Conservation (phyloP, 116 monocot species). For the Cymodocea nodosa region DNA sequence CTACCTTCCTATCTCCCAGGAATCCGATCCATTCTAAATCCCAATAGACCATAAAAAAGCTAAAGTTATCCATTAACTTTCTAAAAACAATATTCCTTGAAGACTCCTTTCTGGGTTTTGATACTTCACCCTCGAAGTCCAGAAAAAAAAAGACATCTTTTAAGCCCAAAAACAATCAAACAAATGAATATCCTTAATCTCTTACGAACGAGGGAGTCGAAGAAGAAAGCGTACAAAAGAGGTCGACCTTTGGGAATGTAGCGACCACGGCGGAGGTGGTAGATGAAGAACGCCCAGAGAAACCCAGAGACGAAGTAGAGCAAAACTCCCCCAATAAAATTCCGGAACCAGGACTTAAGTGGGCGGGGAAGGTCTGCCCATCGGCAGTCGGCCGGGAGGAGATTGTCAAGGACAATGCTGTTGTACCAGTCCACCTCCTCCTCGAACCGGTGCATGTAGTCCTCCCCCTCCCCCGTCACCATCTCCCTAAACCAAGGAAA, state of each 20-base stretch:
- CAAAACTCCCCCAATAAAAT: conserved; percentile 65
- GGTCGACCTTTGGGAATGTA: conserved; percentile 79
- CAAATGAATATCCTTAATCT: too few relatives aligned
- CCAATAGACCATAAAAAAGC: too few relatives aligned
- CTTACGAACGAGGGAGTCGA: too few relatives aligned
- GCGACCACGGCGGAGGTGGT: conserved; percentile 69
- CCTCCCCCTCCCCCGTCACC: conserved; percentile 4
- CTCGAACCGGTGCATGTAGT: conserved; percentile 50
- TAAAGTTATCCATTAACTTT: too few relatives aligned
- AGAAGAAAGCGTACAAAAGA: neutral
- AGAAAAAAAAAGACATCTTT: too few relatives aligned
- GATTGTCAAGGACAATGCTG: conserved; percentile 46
- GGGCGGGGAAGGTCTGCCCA: conserved; percentile 52
- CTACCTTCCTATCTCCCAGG: too few relatives aligned
- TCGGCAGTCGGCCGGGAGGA: conserved; percentile 25
- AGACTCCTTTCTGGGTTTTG: too few relatives aligned
- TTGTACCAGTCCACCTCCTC: conserved; percentile 75
- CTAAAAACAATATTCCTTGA: too few relatives aligned
- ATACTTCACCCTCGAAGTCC: too few relatives aligned
- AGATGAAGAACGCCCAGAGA: conserved; percentile 83
- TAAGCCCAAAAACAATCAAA: too few relatives aligned
- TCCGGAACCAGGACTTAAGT: conserved; percentile 63
- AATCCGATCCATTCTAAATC: too few relatives aligned
- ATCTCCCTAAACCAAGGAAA: too few relatives aligned
- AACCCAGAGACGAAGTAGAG: conserved; percentile 75